phyloP scores from a whole-genome alignment of 2,329 filamentous ascomycete genomes.

The Pseudogymnoascus sp. region DNA sequence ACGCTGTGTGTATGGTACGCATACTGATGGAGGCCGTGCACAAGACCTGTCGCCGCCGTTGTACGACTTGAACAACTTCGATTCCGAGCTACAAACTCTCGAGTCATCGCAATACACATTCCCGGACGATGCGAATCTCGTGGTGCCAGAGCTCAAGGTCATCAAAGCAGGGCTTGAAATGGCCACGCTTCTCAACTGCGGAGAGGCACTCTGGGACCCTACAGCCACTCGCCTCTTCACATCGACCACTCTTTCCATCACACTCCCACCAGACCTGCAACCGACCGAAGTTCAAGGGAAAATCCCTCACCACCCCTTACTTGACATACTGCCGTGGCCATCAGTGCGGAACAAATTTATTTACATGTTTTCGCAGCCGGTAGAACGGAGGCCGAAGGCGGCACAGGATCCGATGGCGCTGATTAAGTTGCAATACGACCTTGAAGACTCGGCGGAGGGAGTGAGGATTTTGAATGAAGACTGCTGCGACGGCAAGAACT shows the following conservation, averaged over 20 bases:
- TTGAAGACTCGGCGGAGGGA: constrained; percentile 17
- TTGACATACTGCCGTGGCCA: constrained; percentile 17
- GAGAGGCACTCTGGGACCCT: constrained; percentile 12
- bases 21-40: background rate
- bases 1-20: background rate
- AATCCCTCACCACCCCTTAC: constrained; percentile 14
- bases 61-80: background rate
- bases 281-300: constrained; percentile 14
- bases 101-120: constrained; percentile 17
- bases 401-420: constrained; percentile 14
- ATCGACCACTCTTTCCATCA: constrained; percentile 9
- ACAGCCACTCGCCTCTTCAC: constrained; percentile 13
- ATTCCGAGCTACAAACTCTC: constrained; percentile 15
- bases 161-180: constrained; percentile 12
- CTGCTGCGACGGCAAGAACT: constrained; percentile 13
- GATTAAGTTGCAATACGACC: constrained; percentile 13
- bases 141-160: background rate
- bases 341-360: constrained; percentile 16
- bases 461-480: constrained; percentile 12
- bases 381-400: constrained; percentile 11
- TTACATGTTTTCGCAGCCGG: constrained; percentile 16
- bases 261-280: constrained; percentile 13
- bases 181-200: constrained; percentile 12
- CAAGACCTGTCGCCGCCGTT: background rate
- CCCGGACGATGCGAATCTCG: constrained; percentile 1